Conservation (phyloP, 2,329 filamentous ascomycete species). For the Talaromyces marneffei region DNA sequence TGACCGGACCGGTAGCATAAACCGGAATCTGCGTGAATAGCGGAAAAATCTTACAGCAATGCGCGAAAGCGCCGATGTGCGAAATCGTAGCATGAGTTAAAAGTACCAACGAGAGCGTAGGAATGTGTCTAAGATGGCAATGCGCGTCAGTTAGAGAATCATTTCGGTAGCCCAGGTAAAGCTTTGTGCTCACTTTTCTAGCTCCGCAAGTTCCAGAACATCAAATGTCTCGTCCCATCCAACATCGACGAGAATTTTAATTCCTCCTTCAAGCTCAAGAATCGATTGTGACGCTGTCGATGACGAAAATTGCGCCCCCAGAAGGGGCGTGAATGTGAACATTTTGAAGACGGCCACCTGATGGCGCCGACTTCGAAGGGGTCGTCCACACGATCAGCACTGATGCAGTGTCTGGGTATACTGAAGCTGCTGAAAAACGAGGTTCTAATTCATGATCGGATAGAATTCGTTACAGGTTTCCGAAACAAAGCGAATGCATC, state of each 20-base stretch:
- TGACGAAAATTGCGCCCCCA: conserved; percentile 76
- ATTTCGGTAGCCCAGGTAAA: not conserved
- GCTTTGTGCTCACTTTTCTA: conserved; percentile 70
- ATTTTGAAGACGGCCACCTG: conserved; percentile 45
- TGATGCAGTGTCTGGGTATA: not conserved
- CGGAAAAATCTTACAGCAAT: conserved; percentile 95
- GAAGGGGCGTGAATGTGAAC: conserved; percentile 92
- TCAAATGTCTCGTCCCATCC: conserved; percentile 96
- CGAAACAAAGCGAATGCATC: not conserved
- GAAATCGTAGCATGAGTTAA: conserved; percentile 88
- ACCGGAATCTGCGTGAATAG: conserved; percentile 87
- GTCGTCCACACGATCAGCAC: not conserved
- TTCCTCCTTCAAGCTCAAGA: conserved; percentile 89
- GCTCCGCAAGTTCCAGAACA: conserved; percentile 69
- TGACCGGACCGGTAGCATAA: conserved; percentile 89
- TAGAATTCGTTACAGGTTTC: not conserved
- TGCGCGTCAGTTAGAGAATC: conserved; percentile 14
- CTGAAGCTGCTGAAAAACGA: not conserved
- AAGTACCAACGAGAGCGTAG: conserved; percentile 86
- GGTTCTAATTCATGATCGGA: not conserved
- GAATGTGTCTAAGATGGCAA: conserved; percentile 61
- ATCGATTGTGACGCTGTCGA: conserved; percentile 90
- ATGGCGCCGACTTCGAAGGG: conserved; percentile 2
- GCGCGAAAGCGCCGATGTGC: conserved; percentile 87
- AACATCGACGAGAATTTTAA: conserved; percentile 90